Base-by-base conservation (phyloP, 1,139 yeast genomes). In the Meyerozyma sp. region DNA sequence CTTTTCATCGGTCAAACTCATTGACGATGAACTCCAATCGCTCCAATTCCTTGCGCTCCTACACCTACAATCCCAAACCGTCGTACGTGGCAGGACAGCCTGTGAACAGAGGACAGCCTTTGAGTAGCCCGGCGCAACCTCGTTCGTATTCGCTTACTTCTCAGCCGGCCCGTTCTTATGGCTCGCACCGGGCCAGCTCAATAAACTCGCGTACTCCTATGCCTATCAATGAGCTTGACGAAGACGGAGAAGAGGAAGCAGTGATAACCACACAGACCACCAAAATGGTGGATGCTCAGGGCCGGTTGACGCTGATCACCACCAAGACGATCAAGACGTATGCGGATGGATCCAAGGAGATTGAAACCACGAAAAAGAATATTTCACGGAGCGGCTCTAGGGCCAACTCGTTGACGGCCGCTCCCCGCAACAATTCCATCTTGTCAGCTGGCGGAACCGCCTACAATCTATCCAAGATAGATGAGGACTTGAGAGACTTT, bases 281-380 rank as follows among this genome's bases (percentile, higher is more conserved):
- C 13, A 68, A 66, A 46, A 67, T 72, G 14, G 63, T 70, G n/a
- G 78, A 73, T 46, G 49, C 71, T 5, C 63, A 52, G 36, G 78
- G 78, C 7, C 57, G 77, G 48, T 66, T 73, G 2, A 66, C 58
- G 44, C 69, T 75, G 5, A 63, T 73, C 36, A 73, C 77, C 23
- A 70, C 75, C 6, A 68, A 71, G 49, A 71, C 74, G 9, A 62
- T 67, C 35, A 64, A 65, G 47, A 63, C 68, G 1, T 52, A 70
- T 40, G 70, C 76, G 3, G 77, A 73, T 51, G 78, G 78, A 2
- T 68, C 76, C 34, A 71, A 68, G 44, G 61, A 71, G 30, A 68
- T 70, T 42, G 77, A 73, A 52, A 72, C 76, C 3, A 68, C 72
- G 26, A 70, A 76, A 14, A 71, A 66, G 45, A 72, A 71, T 44